Percentiles rank a stretch among this genome's conserved stretches.
Evolutionary conservation across 2,329 filamentous ascomycete genomes (phyloP).

Genomic region (Arthrobotrys sphaeroides): DNA sequence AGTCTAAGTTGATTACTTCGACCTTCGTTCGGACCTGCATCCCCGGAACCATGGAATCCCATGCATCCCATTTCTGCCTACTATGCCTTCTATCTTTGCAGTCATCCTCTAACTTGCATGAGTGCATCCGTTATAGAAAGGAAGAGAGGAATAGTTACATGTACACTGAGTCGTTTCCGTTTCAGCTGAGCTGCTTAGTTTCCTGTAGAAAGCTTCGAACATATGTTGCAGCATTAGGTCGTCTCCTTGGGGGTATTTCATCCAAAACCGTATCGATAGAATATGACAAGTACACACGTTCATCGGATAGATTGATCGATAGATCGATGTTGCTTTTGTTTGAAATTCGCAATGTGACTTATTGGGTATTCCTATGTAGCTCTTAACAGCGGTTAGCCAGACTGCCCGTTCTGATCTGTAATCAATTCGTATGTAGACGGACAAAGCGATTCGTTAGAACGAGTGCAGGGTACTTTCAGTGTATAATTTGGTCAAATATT

Average conservation of each 20-base stretch:
- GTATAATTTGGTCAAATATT: conserved; percentile 39
- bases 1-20: too few species aligned
- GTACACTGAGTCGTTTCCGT: background rate
- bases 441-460: too few species aligned
- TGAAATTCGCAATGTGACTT: background rate
- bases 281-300: too few species aligned
- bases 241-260: background rate
- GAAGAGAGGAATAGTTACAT: background rate
- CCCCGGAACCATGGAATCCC: background rate
- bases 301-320: background rate
- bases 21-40: background rate
- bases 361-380: background rate
- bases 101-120: background rate
- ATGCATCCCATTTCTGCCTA: background rate
- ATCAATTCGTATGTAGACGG: too few species aligned
- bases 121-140: too few species aligned
- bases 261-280: too few species aligned
- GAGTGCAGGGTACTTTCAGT: too few species aligned
- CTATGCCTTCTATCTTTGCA: background rate
- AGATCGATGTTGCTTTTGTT: background rate
- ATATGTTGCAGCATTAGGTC: background rate
- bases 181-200: background rate
- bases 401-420: too few species aligned
- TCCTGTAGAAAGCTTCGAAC: background rate
- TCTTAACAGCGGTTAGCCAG: too few species aligned